phyloP scores from a whole-genome alignment of 305 asterid species.

The Ajuga reptans region DNA sequence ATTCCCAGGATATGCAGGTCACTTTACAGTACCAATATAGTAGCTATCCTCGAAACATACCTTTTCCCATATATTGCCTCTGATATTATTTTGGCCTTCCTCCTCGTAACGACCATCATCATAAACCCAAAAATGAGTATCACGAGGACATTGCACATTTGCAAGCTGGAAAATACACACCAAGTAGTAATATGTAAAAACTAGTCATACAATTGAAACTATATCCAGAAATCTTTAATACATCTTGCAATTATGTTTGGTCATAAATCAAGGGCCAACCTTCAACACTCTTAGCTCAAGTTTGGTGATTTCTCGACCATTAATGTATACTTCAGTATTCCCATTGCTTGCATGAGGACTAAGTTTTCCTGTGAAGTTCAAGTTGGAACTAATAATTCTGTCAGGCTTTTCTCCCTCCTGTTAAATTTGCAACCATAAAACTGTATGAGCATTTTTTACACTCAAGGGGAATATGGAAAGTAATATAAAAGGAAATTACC shows the following conservation, averaged over 20 bases:
- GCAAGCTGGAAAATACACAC: conserved; percentile 52
- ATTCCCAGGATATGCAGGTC: not conserved
- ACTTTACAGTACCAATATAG: not conserved
- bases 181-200: conserved; percentile 15
- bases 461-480: not conserved
- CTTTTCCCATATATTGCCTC: conserved; percentile 96
- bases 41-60: conserved; percentile 27
- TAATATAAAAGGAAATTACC: conserved; percentile 32
- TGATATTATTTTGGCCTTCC: conserved; percentile 88
- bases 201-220: not conserved
- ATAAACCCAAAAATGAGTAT: conserved; percentile 91
- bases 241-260: not conserved
- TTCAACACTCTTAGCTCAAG: conserved; percentile 75
- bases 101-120: conserved; percentile 94
- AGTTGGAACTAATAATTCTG: conserved; percentile 73
- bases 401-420: conserved; percentile 98
- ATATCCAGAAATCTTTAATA: not conserved
- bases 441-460: conserved; percentile 18
- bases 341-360: conserved; percentile 90
- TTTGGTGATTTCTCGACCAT: conserved; percentile 91
- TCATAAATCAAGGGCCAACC: conserved; percentile 37
- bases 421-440: conserved; percentile 18
- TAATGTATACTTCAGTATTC: conserved; percentile 80
- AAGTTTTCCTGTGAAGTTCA: conserved; percentile 85
- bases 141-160: conserved; percentile 91